Conservation (phyloP, 2,329 filamentous ascomycete species). For the Fusarium sambucinum region DNA sequence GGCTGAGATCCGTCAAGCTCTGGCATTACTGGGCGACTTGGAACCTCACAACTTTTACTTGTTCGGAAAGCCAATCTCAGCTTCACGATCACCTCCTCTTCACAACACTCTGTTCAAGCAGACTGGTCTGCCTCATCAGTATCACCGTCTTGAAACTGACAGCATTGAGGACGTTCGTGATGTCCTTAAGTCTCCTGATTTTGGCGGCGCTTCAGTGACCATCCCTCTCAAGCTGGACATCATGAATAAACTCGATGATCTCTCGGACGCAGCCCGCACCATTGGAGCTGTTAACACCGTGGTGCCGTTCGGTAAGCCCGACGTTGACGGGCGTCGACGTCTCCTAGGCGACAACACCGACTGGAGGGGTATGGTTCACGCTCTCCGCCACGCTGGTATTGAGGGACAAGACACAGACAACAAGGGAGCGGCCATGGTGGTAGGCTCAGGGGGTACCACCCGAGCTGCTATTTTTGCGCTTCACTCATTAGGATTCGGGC, state of each 20-base stretch:
- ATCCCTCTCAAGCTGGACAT: conserved; percentile 95
- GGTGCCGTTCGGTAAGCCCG: conserved; percentile 65
- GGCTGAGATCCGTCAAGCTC: conserved; percentile 83
- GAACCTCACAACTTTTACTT: conserved; percentile 82
- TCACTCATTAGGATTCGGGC: conserved; percentile 82
- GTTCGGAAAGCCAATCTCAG: conserved; percentile 86
- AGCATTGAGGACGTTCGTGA: conserved; percentile 69
- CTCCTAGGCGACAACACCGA: conserved; percentile 94
- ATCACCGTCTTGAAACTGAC: conserved; percentile 80
- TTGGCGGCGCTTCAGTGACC: conserved; percentile 94
- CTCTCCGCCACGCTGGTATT: conserved; percentile 77
- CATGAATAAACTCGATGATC: conserved; percentile 81
- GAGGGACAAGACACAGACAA: conserved; percentile 55
- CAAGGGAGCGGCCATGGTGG: conserved; percentile 82
- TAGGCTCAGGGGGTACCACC: conserved; percentile 92
- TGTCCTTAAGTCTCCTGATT: conserved; percentile 76
- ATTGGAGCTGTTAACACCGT: conserved; percentile 98
- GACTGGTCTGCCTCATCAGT: conserved; percentile 86
- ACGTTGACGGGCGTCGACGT: conserved; percentile 59
- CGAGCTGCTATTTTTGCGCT: conserved; percentile 92
- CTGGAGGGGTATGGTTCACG: conserved; percentile 90
- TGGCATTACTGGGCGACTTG: conserved; percentile 84
- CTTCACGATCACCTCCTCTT: conserved; percentile 86
- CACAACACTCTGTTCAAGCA: conserved; percentile 87
- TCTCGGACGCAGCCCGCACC: conserved; percentile 80